Conservation (phyloP, 805 yeast species). For the Metschnikowia similis region DNA sequence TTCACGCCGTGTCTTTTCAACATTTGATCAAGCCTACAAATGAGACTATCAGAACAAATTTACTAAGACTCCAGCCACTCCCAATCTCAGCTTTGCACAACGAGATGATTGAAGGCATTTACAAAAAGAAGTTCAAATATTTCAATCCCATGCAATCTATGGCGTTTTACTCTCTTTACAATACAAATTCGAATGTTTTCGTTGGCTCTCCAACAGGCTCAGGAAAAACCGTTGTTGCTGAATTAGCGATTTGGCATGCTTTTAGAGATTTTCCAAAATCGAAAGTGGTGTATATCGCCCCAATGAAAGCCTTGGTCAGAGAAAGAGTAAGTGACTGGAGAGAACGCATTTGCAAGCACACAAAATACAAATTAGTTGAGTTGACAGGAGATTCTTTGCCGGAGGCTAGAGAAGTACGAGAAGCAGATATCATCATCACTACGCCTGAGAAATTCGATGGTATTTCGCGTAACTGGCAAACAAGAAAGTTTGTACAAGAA, state of each 20-base stretch:
- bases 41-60: slow-evolving; percentile 78
- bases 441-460: slow-evolving; percentile 89
- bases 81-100: slow-evolving; percentile 79
- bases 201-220: slow-evolving; percentile 99
- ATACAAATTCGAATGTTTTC: slow-evolving; percentile 72
- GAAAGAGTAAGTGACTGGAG: slow-evolving; percentile 84
- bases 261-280: slow-evolving; percentile 75
- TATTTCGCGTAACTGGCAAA: slow-evolving; percentile 81
- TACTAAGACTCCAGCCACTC: slow-evolving; percentile 77
- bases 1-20: slow-evolving; percentile 78
- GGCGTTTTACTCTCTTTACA: slow-evolving; percentile 86
- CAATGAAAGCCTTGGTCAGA: slow-evolving; percentile 82
- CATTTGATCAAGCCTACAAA: slow-evolving; percentile 85
- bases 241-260: slow-evolving; percentile 96
- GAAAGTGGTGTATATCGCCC: slow-evolving; percentile 81
- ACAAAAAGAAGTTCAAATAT: slow-evolving; percentile 64
- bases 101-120: slow-evolving; percentile 61
- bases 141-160: slow-evolving; percentile 99
- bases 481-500: slow-evolving; percentile 69
- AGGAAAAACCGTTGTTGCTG: slow-evolving; percentile 97
- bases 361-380: slow-evolving; percentile 59
- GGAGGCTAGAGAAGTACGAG: slow-evolving; percentile 58
- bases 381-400: slow-evolving; percentile 82
- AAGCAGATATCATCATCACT: slow-evolving; percentile 72
- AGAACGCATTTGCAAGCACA: slow-evolving; percentile 43